These are phyloP conservation scores for Coemansia javaensis DNA, from an alignment of 192 early-diverging fungal species.

Conservation along the genomic window DNA sequence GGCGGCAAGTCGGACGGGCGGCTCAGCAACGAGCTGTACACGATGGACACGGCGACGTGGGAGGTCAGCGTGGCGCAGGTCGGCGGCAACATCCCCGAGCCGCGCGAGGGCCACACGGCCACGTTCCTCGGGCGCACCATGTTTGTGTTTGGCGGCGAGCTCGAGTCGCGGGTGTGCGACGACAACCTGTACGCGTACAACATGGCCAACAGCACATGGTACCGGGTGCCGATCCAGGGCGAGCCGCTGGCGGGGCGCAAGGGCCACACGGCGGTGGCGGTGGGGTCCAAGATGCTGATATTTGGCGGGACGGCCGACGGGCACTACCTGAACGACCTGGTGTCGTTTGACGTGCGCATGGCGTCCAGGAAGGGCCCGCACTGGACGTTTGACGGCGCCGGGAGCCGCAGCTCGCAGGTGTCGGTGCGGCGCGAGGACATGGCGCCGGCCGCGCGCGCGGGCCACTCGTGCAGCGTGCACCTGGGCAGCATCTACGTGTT, in stretches of 20 bases:
- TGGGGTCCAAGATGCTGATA: slow-evolving; percentile 43
- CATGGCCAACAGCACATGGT: slow-evolving; percentile 51
- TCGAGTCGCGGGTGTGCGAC: slow-evolving; percentile 29
- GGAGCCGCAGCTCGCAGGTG: slow-evolving; percentile 6
- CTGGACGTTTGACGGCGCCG: slow-evolving; percentile 35
- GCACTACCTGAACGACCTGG: slow-evolving; percentile 44
- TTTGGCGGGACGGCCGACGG: slow-evolving; percentile 46
- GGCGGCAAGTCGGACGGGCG: slow-evolving; percentile 43
- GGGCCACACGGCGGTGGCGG: slow-evolving; percentile 41
- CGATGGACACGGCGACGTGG: slow-evolving; percentile 35
- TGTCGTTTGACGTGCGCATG: slow-evolving; percentile 46
- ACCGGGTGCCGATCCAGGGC: slow-evolving; percentile 49
- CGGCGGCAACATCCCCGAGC: slow-evolving; percentile 27
- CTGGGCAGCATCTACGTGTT: slow-evolving; percentile 43
- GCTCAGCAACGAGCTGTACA: slow-evolving; percentile 38
- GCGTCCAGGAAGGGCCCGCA: slow-evolving; percentile 30
- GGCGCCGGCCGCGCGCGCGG: slow-evolving; percentile 28
- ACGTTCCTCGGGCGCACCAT: slow-evolving; percentile 52
- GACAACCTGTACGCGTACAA: slow-evolving; percentile 49
- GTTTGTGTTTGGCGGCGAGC: slow-evolving; percentile 54
- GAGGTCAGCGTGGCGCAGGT: slow-evolving; percentile 24
- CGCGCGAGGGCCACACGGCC: slow-evolving; percentile 47
- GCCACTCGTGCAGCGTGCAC: slow-evolving; percentile 48
- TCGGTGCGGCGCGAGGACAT: slow-evolving; percentile 4
- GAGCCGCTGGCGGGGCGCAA: slow-evolving; percentile 36